Conservation (phyloP, 441 rosid species). For the Bocquillonia castaneifolia region DNA sequence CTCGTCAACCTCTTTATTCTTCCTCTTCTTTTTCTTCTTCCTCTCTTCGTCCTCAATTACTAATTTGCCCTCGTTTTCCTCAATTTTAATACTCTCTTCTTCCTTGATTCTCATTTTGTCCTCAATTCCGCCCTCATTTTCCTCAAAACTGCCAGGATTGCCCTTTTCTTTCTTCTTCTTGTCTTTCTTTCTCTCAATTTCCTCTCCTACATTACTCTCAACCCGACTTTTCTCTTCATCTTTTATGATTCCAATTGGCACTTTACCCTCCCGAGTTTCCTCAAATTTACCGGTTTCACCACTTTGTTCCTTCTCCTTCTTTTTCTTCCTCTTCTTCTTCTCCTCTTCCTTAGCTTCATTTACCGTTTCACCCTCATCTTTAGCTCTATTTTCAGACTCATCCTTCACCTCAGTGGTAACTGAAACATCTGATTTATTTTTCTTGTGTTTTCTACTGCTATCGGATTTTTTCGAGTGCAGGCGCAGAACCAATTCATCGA, state of each 20-base stretch:
- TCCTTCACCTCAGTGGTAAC: neutral
- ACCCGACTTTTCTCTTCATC: neutral
- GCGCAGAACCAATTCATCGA: constrained; percentile 44
- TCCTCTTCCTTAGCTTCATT: neutral
- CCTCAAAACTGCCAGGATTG: constrained; percentile 14
- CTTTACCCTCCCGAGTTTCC: constrained; percentile 13
- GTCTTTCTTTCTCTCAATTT: constrained; percentile 16
- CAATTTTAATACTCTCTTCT: neutral
- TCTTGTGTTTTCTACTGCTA: constrained; percentile 27
- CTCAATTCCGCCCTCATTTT: constrained; percentile 17
- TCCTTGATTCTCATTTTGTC: constrained; percentile 16
- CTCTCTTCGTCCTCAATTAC: constrained; percentile 7
- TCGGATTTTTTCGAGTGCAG: constrained; percentile 36
- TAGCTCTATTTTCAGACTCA: neutral
- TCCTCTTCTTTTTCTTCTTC: constrained; percentile 30
- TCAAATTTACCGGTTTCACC: constrained; percentile 8
- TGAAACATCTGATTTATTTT: constrained; percentile 9
- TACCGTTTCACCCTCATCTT: constrained; percentile 2
- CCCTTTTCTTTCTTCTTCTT: constrained; percentile 18
- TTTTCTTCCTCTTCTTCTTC: constrained; percentile 13
- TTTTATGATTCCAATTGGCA: neutral
- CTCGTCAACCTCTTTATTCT: constrained; percentile 28
- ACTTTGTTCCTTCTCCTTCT: neutral
- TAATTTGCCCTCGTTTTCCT: neutral
- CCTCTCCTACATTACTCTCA: constrained; percentile 1